A percentile compares a stretch with the other conserved stretches of the same genome.
These are phyloP conservation scores for Teratosphaeria pseudoeucalypti DNA, from an alignment of 2,329 filamentous ascomycete species.

Conservation along the genomic window DNA sequence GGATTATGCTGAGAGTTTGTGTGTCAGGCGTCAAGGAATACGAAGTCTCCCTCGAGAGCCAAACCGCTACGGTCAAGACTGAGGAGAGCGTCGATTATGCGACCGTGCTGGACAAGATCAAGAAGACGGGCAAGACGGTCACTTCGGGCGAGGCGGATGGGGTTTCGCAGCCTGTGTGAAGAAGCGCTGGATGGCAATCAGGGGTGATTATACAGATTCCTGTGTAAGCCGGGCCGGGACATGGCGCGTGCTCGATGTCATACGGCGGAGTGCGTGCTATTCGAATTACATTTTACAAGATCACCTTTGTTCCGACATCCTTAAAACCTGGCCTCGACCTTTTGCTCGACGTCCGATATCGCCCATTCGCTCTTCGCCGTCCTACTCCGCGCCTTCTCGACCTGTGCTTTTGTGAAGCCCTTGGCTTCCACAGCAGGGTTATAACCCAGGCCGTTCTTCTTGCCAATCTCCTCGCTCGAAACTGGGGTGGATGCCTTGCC, in stretches of 20 bases:
- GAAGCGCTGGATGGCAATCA: background rate
- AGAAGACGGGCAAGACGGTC: conserved; percentile 91
- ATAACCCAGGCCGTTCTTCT: conserved; percentile 64
- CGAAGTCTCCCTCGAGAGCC: conserved; percentile 76
- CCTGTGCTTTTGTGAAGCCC: conserved; percentile 73
- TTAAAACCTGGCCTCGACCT: conserved; percentile 61
- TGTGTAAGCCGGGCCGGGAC: background rate
- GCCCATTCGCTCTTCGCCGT: conserved; percentile 61
- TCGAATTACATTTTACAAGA: background rate
- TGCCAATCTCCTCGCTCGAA: conserved; percentile 53
- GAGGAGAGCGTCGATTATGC: conserved; percentile 62
- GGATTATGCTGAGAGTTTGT: background rate
- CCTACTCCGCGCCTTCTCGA: conserved; percentile 58
- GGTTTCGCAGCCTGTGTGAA: conserved; percentile 25
- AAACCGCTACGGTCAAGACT: conserved; percentile 69
- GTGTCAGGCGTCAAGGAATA: conserved; percentile 67
- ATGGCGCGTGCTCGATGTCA: background rate
- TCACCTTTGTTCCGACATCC: background rate
- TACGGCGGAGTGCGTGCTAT: background rate
- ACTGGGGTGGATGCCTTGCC: conserved; percentile 53
- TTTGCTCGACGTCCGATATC: conserved; percentile 61
- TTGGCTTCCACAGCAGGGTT: conserved; percentile 85
- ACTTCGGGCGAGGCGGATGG: conserved; percentile 67
- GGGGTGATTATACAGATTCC: no score
- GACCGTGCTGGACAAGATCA: conserved; percentile 74